Percentiles rank a stretch among this genome's conserved stretches.
phyloP scores from a whole-genome alignment of 164 flowering plant genomes.

The Vitis amurensis region DNA sequence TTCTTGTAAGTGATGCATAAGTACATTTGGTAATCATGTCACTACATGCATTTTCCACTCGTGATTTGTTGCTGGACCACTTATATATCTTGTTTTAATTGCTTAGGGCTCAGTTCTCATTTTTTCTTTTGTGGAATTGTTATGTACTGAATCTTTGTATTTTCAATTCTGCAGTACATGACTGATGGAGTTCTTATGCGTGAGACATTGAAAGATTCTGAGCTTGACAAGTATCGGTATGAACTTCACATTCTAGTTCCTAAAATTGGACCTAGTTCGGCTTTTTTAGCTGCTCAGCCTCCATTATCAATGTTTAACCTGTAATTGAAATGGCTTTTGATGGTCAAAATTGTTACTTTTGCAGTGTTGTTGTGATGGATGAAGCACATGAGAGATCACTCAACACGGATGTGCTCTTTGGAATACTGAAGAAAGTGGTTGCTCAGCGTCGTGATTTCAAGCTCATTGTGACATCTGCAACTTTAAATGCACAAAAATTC shows the following conservation, averaged over 20 bases:
- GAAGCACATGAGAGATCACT: constrained; percentile 99
- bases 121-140: not conserved
- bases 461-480: constrained; percentile 98
- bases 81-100: not conserved
- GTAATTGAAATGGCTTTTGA: too few species aligned
- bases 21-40: too few species aligned
- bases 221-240: constrained; percentile 94
- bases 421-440: constrained; percentile 93
- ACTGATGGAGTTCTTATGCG: constrained; percentile 97
- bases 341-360: constrained; percentile 10
- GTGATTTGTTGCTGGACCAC: too few species aligned
- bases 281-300: not conserved
- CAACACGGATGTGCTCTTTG: constrained; percentile 93
- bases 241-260: constrained; percentile 1
- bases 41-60: too few species aligned
- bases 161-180: constrained; percentile 71
- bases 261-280: not conserved
- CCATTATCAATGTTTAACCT: not conserved
- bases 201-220: constrained; percentile 93
- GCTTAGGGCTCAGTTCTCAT: not conserved
- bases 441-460: constrained; percentile 95
- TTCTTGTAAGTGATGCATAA: too few species aligned
- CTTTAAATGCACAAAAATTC: constrained; percentile 92
- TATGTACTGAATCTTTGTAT: constrained; percentile 8
- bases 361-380: constrained; percentile 92